Percentiles rank a stretch among this genome's conserved stretches.
phyloP scores from a whole-genome alignment of 176 grass and related monocot genomes.

The Pontederia crassipes region DNA sequence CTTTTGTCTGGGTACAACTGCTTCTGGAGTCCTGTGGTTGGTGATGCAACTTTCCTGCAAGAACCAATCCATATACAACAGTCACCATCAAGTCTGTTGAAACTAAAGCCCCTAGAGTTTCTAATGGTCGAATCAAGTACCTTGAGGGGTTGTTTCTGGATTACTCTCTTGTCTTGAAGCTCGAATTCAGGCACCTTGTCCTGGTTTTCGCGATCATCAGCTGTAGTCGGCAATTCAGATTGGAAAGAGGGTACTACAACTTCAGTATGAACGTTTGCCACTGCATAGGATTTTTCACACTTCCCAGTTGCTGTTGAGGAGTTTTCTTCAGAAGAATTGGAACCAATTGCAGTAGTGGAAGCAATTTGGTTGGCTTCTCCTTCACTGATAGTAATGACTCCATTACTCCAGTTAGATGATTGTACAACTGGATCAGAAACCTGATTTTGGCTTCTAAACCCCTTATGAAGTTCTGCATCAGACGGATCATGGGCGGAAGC shows the following conservation, averaged over 20 bases:
- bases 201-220: conserved; percentile 7
- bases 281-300: background rate
- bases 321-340: conserved; percentile 10
- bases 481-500: background rate
- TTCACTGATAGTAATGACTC: background rate
- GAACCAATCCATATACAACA: background rate
- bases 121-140: conserved; percentile 5
- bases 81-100: background rate
- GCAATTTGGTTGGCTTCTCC: background rate
- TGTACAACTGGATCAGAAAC: background rate
- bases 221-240: background rate
- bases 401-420: no score
- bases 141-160: conserved; percentile 25
- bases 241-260: background rate
- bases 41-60: conserved; percentile 54
- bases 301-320: background rate
- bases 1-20: conserved; percentile 28
- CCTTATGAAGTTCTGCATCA: conserved; percentile 11
- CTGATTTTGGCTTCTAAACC: conserved; percentile 3
- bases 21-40: conserved; percentile 26
- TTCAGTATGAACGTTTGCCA: conserved; percentile 1
- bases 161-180: background rate
- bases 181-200: background rate
- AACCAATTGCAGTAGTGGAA: background rate
- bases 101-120: background rate